These are phyloP conservation scores for Dendrobium chrysotoxum DNA, from an alignment of 106 monocot genomes.

Conservation along the genomic window DNA sequence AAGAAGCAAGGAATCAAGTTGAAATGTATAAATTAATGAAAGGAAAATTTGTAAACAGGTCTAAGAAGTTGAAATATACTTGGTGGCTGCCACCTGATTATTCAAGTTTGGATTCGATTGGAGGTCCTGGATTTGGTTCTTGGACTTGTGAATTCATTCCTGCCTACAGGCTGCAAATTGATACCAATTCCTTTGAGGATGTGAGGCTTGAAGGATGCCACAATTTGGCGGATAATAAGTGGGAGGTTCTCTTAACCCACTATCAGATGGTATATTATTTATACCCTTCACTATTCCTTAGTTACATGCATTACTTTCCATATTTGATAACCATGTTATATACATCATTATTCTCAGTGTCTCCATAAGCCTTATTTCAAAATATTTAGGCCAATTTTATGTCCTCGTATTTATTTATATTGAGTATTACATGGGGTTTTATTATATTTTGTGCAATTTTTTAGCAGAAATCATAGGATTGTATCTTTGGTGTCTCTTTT, in stretches of 20 bases:
- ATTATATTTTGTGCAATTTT: background rate
- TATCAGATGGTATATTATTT: constrained; percentile 86
- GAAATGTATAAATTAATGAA: constrained; percentile 28
- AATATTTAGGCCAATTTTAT: background rate
- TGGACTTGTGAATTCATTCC: constrained; percentile 66
- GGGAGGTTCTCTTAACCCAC: constrained; percentile 89
- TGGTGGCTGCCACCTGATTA: constrained; percentile 48
- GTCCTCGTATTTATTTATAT: background rate
- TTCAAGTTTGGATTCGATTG: constrained; percentile 27
- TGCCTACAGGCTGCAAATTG: constrained; percentile 64
- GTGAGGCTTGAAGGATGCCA: constrained; percentile 61
- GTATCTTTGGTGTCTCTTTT: background rate
- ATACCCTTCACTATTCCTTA: constrained; percentile 12
- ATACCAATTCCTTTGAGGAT: constrained; percentile 46
- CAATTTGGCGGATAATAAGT: constrained; percentile 51
- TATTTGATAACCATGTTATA: background rate
- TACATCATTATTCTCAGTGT: background rate
- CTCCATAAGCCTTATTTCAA: background rate
- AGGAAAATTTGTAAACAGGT: background rate
- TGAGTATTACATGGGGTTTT: background rate
- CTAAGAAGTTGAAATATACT: constrained; percentile 18
- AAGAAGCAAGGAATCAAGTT: constrained; percentile 28
- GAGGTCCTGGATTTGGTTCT: constrained; percentile 36
- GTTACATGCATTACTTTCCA: background rate
- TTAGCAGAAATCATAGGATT: too few species aligned